A percentile compares a stretch with the other conserved stretches of the same genome.
These are phyloP conservation scores for Hanseniaspora meyeri DNA, from an alignment of 805 yeast species.

Conservation along the genomic window DNA sequence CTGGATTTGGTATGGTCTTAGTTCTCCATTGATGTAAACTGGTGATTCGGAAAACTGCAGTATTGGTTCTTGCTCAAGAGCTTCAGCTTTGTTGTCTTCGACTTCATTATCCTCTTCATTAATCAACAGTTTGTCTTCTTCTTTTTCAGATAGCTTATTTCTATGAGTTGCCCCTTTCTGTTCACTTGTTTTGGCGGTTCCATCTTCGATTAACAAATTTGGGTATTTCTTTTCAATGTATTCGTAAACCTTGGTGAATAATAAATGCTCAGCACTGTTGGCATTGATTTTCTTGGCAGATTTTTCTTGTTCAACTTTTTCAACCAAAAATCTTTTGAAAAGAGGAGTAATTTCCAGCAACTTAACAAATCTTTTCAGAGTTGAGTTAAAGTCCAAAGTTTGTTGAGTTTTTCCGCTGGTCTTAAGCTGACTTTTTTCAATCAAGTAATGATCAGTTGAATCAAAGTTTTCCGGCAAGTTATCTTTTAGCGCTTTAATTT, in stretches of 20 bases:
- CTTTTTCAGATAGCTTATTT: slow-evolving; percentile 50
- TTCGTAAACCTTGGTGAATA: slow-evolving; percentile 32
- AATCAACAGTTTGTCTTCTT: slow-evolving; percentile 66
- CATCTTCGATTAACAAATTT: slow-evolving; percentile 20
- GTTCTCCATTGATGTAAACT: slow-evolving; percentile 47
- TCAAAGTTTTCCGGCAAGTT: slow-evolving; percentile 20
- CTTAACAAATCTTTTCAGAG: slow-evolving; percentile 56
- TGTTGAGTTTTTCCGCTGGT: slow-evolving; percentile 38
- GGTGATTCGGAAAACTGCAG: slow-evolving; percentile 67
- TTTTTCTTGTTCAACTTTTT: slow-evolving; percentile 51
- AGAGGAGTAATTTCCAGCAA: slow-evolving; percentile 52
- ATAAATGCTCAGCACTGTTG: not conserved
- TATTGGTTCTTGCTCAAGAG: slow-evolving; percentile 17
- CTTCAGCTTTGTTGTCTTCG: slow-evolving; percentile 16
- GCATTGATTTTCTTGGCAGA: slow-evolving; percentile 29
- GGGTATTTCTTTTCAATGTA: slow-evolving; percentile 7
- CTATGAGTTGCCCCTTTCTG: slow-evolving; percentile 16
- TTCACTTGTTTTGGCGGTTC: slow-evolving; percentile 21
- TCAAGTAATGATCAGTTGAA: slow-evolving; percentile 22
- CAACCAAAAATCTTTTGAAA: slow-evolving; percentile 55
- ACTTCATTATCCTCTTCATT: slow-evolving; percentile 38
- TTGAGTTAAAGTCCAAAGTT: slow-evolving; percentile 23
- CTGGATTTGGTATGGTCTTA: slow-evolving; percentile 67
- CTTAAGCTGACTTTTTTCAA: slow-evolving; percentile 19
- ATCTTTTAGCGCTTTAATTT: slow-evolving; percentile 20